A percentile compares a stretch with the other conserved stretches of the same genome.
phyloP scores from a whole-genome alignment of 164 flowering plant genomes.

The Chimonanthus salicifolius region DNA sequence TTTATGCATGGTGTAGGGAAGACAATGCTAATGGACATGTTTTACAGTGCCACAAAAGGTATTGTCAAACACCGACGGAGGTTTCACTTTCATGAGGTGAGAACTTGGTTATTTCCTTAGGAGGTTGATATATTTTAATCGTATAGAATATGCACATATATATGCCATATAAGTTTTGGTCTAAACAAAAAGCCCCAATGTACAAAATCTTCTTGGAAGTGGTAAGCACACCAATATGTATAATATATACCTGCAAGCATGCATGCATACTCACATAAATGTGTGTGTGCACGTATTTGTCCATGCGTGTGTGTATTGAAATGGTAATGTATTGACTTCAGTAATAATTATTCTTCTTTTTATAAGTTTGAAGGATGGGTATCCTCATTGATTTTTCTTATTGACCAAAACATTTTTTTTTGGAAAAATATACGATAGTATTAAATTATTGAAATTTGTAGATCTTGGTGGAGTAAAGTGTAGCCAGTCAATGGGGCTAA shows the following conservation, averaged over 20 bases:
- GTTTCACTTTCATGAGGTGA: slow-evolving; percentile 95
- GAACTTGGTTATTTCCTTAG: neutral
- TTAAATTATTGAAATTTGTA: neutral
- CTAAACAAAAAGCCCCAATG: neutral
- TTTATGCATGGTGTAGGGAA: slow-evolving; percentile 49
- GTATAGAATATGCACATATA: neutral
- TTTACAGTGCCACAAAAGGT: slow-evolving; percentile 78
- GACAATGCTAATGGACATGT: slow-evolving; percentile 99
- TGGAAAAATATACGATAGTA: neutral
- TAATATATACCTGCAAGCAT: neutral
- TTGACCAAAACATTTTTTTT: neutral
- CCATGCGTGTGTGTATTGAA: too few species aligned
- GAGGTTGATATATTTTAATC: neutral
- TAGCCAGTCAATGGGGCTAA: neutral
- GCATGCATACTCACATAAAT: too few species aligned
- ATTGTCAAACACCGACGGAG: slow-evolving; percentile 76
- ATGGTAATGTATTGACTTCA: too few species aligned
- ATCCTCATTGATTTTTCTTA: neutral
- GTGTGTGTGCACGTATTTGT: too few species aligned
- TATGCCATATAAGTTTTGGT: neutral
- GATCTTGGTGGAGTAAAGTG: neutral
- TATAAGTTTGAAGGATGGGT: neutral
- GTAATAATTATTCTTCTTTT: too few species aligned
- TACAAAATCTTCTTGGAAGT: neutral
- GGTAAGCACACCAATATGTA: neutral